These are phyloP conservation scores for Pseudogymnoascus sp. DNA, from an alignment of 2,329 filamentous ascomycete genomes.

Conservation along the genomic window DNA sequence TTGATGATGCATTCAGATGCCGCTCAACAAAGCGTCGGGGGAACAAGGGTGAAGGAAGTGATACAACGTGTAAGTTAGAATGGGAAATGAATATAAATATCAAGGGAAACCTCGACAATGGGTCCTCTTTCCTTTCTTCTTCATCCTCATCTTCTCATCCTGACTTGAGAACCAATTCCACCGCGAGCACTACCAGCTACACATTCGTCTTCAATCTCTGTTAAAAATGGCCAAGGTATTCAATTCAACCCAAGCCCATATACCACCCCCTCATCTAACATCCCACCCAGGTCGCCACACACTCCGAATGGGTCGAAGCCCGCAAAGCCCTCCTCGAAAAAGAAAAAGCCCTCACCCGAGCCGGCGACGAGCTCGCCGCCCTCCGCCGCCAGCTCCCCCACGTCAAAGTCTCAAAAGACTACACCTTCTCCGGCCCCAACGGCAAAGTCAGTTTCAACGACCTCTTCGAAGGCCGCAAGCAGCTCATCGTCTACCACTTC, in stretches of 20 bases:
- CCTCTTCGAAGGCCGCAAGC: conserved; percentile 30
- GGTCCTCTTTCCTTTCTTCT: background rate
- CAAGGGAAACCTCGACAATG: background rate
- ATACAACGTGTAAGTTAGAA: background rate
- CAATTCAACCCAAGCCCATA: background rate
- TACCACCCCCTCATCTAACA: background rate
- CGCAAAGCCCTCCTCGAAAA: conserved; percentile 31
- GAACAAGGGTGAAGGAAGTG: background rate
- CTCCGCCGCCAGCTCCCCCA: conserved; percentile 34
- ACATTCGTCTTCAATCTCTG: background rate
- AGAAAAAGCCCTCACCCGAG: conserved; percentile 30
- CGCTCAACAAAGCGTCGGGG: background rate
- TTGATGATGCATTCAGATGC: background rate
- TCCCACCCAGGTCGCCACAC: conserved; percentile 25
- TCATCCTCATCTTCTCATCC: background rate
- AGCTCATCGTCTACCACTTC: conserved; percentile 40
- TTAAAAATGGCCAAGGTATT: background rate
- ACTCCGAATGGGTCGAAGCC: conserved; percentile 31
- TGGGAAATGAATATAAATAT: conserved; percentile 5
- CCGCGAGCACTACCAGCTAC: background rate
- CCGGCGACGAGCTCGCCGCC: conserved; percentile 26
- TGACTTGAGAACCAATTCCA: background rate
- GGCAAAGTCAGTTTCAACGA: conserved; percentile 25
- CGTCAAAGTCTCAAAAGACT: conserved; percentile 32
- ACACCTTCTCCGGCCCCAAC: conserved; percentile 30